These are phyloP conservation scores for Graphiopsis chlorocephala DNA, from an alignment of 2,329 filamentous ascomycete species.

Conservation along the genomic window DNA sequence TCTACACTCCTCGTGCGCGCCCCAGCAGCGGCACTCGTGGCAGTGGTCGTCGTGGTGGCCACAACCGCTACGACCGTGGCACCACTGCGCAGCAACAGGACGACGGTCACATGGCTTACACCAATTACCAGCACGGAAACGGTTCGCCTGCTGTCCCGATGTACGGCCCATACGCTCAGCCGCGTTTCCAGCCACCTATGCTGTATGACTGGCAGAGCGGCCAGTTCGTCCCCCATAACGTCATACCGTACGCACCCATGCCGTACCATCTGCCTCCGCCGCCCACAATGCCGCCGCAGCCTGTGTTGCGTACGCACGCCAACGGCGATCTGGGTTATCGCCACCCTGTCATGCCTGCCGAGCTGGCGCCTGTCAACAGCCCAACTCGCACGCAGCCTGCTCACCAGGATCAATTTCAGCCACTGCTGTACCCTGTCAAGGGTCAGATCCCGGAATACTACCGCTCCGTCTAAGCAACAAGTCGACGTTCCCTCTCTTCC, in stretches of 20 bases:
- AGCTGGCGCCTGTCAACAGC: neutral
- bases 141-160: neutral
- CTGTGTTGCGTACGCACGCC: neutral
- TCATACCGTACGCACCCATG: neutral
- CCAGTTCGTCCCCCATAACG: neutral
- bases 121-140: neutral
- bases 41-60: constrained; percentile 48
- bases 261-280: neutral
- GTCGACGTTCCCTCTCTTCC: neutral
- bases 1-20: constrained; percentile 68
- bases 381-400: neutral
- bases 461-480: neutral
- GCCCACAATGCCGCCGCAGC: neutral
- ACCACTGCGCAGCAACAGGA: constrained; percentile 49
- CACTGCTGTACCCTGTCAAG: neutral
- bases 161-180: neutral
- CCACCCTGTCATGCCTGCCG: neutral
- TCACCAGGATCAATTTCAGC: neutral
- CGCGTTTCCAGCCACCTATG: constrained; percentile 3
- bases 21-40: constrained; percentile 53
- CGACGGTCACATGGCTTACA: constrained; percentile 20
- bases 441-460: neutral
- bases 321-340: constrained; percentile 4
- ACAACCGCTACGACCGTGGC: constrained; percentile 78
- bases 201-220: neutral